These are phyloP conservation scores for Canna indica DNA, from an alignment of 176 grass and related monocot species.

Conservation along the genomic window DNA sequence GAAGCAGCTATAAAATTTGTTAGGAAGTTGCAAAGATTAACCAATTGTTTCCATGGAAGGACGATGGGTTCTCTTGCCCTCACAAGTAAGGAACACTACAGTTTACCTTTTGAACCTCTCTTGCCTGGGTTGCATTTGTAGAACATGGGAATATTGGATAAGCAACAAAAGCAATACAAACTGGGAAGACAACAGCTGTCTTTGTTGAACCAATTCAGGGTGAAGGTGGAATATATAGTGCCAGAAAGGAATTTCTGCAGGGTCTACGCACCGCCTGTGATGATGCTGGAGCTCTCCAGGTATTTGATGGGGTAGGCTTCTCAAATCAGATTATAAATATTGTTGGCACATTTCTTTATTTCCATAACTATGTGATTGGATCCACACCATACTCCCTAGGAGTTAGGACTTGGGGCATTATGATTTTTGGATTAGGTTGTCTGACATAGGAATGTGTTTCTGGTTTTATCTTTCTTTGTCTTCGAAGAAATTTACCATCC, in stretches of 20 bases:
- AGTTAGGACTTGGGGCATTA: too few species aligned
- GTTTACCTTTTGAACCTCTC: conserved; percentile 57
- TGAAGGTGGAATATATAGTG: conserved; percentile 79
- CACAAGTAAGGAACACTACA: conserved; percentile 63
- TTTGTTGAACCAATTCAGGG: conserved; percentile 93
- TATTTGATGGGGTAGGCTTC: conserved; percentile 78
- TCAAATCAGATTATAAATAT: too few species aligned
- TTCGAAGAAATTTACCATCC: too few species aligned
- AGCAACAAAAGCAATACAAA: too few species aligned
- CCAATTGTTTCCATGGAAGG: conserved; percentile 72
- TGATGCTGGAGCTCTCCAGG: conserved; percentile 46
- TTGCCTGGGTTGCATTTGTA: too few species aligned
- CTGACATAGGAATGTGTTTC: too few species aligned
- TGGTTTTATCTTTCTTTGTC: too few species aligned
- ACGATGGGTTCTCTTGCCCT: conserved; percentile 65
- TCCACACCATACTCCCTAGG: too few species aligned
- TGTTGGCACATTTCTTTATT: too few species aligned
- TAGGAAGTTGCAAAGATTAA: conserved; percentile 63
- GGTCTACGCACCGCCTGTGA: conserved; percentile 54
- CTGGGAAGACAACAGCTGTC: conserved; percentile 60
- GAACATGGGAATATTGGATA: too few species aligned
- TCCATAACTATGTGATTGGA: too few species aligned
- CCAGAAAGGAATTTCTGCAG: conserved; percentile 64
- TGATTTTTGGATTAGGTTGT: too few species aligned
- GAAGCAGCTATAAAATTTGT: conserved; percentile 96